phyloP scores from a whole-genome alignment of 208 protist genomes.

The Trypanosoma melophagium region DNA sequence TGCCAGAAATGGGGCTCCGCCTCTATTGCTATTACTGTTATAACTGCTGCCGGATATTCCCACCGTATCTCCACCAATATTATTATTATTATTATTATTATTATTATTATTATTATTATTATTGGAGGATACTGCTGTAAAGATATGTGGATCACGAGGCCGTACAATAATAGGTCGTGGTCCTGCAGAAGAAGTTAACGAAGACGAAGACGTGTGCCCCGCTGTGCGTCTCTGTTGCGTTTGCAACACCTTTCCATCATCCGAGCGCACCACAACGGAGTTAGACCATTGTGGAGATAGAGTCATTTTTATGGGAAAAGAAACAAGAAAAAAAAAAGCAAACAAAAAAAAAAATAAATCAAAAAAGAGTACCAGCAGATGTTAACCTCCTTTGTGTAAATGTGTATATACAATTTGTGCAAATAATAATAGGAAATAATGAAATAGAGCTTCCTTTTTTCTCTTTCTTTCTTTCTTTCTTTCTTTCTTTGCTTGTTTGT shows the following conservation, averaged over 20 bases:
- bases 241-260: background rate
- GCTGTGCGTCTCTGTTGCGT: too few species aligned
- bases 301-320: slow-evolving; percentile 31
- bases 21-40: background rate
- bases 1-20: slow-evolving; percentile 20
- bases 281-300: slow-evolving; percentile 67
- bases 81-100: background rate
- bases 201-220: background rate
- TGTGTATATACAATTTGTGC: too few species aligned
- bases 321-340: background rate
- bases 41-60: too few species aligned
- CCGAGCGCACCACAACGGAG: slow-evolving; percentile 59
- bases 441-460: background rate
- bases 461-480: slow-evolving; percentile 17
- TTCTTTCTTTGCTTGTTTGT: slow-evolving; percentile 4
- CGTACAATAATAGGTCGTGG: slow-evolving; percentile 63
- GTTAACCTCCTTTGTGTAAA: too few species aligned
- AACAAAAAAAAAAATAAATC: background rate
- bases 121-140: slow-evolving; percentile 20
- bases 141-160: slow-evolving; percentile 36
- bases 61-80: background rate
- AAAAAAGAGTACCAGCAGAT: too few species aligned
- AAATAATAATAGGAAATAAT: too few species aligned
- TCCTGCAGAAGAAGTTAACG: slow-evolving; percentile 42
- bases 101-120: background rate